Evolutionary conservation across 192 early-diverging fungal species (phyloP), one percentile per base, ranked within the genome.

Genomic region (Diversispora epigaea): DNA sequence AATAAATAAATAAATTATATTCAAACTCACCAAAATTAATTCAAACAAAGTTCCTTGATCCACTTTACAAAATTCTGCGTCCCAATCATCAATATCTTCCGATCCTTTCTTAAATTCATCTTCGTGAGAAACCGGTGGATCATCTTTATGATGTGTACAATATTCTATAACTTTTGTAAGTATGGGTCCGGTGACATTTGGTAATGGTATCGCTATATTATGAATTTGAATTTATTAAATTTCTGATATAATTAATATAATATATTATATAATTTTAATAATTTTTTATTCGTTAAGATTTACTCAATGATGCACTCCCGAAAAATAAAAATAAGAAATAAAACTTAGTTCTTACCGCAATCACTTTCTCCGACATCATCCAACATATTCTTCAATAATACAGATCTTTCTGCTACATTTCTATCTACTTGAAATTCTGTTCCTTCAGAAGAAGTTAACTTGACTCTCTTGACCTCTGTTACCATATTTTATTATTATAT

Each of bases 31-130:
- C 74, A 95, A 78, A 65, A 97, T 94, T 47, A 97, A 83, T 71
- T 97, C 96, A 81, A 92, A 96, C 58, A 97, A 79, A 1, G 96
- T 96, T 25, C 93, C 96, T 82, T 97, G 96, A 81, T 97, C 96
- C 6, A 97, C 89, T 22, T 90, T 91, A 47, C 92, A 96, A 64
- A 95, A 97, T 66, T 97, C 92, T 49, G 86, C 84, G 80, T 97
- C 95, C 89, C 93, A 94, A 49, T 95, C 95, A 50, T 90, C 92
- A 83, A 96, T 94, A 68, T 92, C 89, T 69, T 88, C 91, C 6
- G 90, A 85, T 1, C 88, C 79, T 32, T 81, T 84, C 80, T 88
- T 83, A 55, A 78, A 81, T 55, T 89, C 88, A 68, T 82, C 84
- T 41, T 91, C 90, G 10, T 89, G 88, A 45, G 62, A 73, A 12